Evolutionary conservation across 331 rosid genomes (phyloP).

Genomic region (Cydonia oblonga): DNA sequence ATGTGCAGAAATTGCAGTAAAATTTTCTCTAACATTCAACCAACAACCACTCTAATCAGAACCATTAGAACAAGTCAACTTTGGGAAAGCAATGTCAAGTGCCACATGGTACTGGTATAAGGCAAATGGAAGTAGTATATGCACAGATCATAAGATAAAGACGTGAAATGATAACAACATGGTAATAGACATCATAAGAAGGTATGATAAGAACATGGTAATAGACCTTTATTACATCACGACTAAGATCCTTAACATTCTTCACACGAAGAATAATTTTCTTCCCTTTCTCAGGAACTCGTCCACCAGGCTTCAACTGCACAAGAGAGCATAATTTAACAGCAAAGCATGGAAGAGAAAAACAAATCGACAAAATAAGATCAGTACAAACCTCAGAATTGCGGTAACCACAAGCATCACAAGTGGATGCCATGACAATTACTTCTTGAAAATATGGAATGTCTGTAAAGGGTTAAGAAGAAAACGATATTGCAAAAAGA

Average conservation of each 20-base stretch:
- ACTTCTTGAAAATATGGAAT: slow-evolving; percentile 97
- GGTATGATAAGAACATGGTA: neutral
- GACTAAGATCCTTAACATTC: slow-evolving; percentile 63
- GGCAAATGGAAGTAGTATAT: neutral
- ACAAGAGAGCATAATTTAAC: slow-evolving; percentile 11
- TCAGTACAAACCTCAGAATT: slow-evolving; percentile 73
- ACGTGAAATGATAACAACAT: neutral
- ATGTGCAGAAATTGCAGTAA: neutral
- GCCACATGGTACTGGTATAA: neutral
- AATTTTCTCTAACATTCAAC: neutral
- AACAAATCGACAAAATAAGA: slow-evolving; percentile 6
- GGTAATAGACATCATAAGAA: neutral
- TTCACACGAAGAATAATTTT: slow-evolving; percentile 49
- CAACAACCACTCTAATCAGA: neutral
- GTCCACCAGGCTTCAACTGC: slow-evolving; percentile 94
- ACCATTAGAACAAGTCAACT: neutral
- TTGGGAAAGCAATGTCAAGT: neutral
- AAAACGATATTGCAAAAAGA: neutral
- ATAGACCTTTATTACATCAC: slow-evolving; percentile 90
- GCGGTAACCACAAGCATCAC: slow-evolving; percentile 91
- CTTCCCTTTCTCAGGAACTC: slow-evolving; percentile 79
- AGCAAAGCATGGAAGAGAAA: neutral
- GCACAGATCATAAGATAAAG: neutral
- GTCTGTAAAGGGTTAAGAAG: slow-evolving; percentile 52
- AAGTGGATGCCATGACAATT: slow-evolving; percentile 90